These are phyloP conservation scores for Fusarium proliferatum DNA, from an alignment of 2,329 filamentous ascomycete genomes.

Conservation along the genomic window DNA sequence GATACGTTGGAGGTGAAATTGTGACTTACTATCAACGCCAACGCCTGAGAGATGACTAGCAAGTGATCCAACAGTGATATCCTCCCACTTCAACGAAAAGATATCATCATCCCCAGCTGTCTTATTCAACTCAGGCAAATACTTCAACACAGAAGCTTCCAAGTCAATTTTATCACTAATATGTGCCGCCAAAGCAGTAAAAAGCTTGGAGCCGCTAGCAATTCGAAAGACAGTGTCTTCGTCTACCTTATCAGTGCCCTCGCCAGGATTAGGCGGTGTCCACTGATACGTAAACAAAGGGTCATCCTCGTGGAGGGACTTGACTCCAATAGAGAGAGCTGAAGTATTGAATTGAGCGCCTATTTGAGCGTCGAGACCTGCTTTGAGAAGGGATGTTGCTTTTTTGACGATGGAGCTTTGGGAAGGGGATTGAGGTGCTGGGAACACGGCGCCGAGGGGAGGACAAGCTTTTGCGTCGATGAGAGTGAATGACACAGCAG, in stretches of 20 bases:
- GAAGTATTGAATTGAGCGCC: conserved; percentile 47
- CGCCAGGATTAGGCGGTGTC: conserved; percentile 49
- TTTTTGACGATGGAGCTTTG: conserved; percentile 45
- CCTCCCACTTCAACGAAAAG: conserved; percentile 56
- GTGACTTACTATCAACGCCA: conserved; percentile 49
- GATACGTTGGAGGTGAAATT: fast-evolving
- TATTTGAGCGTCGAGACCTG: conserved; percentile 42
- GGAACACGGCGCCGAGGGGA: conserved; percentile 56
- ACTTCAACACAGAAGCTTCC: conserved; percentile 58
- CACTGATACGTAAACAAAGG: conserved; percentile 55
- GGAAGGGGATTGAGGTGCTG: conserved; percentile 50
- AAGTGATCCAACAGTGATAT: conserved; percentile 58
- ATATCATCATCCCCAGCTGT: conserved; percentile 44
- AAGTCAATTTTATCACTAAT: conserved; percentile 46
- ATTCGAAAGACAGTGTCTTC: conserved; percentile 51
- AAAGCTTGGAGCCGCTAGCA: conserved; percentile 51
- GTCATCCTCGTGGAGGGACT: conserved; percentile 54
- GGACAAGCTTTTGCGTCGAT: conserved; percentile 52
- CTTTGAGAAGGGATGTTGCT: conserved; percentile 41
- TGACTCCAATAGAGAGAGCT: conserved; percentile 53
- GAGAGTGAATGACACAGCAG: conserved; percentile 24
- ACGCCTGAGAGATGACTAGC: conserved; percentile 60
- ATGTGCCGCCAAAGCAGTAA: conserved; percentile 49
- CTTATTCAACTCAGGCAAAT: conserved; percentile 53
- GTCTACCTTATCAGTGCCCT: conserved; percentile 43